Base-by-base conservation (phyloP, 805 yeast species). In the Wickerhamiella occidentalis region DNA sequence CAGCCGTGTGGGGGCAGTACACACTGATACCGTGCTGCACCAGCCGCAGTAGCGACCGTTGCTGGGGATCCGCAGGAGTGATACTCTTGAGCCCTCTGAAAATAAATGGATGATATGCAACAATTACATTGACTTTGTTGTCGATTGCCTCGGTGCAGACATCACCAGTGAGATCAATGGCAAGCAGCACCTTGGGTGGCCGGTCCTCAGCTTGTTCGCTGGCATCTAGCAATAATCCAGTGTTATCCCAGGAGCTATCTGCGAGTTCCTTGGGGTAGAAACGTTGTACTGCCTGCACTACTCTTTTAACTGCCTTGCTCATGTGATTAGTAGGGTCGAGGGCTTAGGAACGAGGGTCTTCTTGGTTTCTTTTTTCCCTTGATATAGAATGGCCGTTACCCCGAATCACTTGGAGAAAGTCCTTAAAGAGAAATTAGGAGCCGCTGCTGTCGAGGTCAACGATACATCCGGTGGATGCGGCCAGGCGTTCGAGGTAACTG, bases 401-500 rank as follows among this genome's bases (percentile, higher is more conserved):
- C 46, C 50, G 11, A 40, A 38, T 22, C 55, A 55, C 25, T 51
- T 58, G 19, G 54, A 52, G 25, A 44, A 48, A 37, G 49, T 35
- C 3, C 79, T 83, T 46, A 67, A 70, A 41, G 73, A 73, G 15
- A 64, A 82, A 38, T 72, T 84, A n/a, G 67, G 68, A 19, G 86
- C 92, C 8, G 51, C 59, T 0, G 76, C 80, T 52, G 85, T 80
- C 9, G 82, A 80, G 58, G 87, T 85, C 6, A 80, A 76, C 52
- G 94, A 85, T 56, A 75, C 78, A 71, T 79, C 80, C 9, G 94
- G 94, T 13, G 99, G 99, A 1, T 92, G 99, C 67, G 99, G 99
- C 4, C 96, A 90, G 64, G 95, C 97, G 2, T 90, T 88, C 65
- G 95, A 94, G 35, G 95, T 87, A 29, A 75, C 85, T 6, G 88